These are phyloP conservation scores for Casuarina glauca DNA, from an alignment of 306 rosid species.

Conservation along the genomic window DNA sequence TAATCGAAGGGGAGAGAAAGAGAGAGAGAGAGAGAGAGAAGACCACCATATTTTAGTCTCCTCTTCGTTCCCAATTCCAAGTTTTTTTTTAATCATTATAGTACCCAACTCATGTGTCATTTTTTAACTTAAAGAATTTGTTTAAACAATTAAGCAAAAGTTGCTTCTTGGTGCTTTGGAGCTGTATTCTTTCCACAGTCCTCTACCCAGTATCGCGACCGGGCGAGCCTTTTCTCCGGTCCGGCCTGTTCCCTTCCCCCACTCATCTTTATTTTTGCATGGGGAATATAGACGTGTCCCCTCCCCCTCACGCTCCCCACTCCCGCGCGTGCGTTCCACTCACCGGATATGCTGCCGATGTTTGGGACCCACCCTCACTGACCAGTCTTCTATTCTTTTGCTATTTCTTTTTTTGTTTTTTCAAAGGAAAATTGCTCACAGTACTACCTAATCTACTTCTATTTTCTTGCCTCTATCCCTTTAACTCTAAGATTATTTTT, in stretches of 20 bases:
- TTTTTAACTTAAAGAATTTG: constrained; percentile 36
- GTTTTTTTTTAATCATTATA: constrained; percentile 34
- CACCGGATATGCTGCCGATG: background rate
- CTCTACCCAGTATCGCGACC: constrained; percentile 40
- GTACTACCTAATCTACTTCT: no score
- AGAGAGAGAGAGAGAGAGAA: constrained; percentile 24
- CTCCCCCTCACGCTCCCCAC: constrained; percentile 16
- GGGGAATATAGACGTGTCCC: background rate
- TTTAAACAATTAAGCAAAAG: constrained; percentile 24
- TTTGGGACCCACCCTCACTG: no score
- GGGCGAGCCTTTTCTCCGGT: constrained; percentile 48
- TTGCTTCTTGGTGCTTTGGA: constrained; percentile 37
- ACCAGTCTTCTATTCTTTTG: no score
- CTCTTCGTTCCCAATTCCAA: constrained; percentile 31
- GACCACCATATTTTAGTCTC: constrained; percentile 26
- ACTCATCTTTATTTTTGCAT: constrained; percentile 17
- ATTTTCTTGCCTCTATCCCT: no score
- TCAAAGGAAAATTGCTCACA: background rate
- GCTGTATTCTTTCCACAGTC: background rate
- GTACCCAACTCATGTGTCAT: constrained; percentile 30
- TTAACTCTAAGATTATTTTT: no score
- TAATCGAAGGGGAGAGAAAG: constrained; percentile 1
- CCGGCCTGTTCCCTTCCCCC: constrained; percentile 43
- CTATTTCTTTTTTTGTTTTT: background rate
- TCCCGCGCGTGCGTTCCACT: background rate